These are phyloP conservation scores for Candida odintsovae DNA, from an alignment of 805 yeast species.

Conservation along the genomic window DNA sequence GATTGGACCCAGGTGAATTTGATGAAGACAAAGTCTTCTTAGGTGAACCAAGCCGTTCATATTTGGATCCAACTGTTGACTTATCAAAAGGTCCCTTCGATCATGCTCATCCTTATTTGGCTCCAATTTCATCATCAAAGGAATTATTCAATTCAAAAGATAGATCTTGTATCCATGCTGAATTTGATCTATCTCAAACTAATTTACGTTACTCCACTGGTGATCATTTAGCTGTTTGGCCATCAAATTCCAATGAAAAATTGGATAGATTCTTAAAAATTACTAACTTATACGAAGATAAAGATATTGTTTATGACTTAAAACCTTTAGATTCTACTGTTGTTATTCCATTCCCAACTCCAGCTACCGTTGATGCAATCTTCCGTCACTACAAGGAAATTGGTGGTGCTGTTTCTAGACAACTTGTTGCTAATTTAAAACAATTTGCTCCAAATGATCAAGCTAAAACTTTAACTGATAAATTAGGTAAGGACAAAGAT, in stretches of 20 bases:
- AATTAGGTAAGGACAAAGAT: slow-evolving; percentile 62
- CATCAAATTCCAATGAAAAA: slow-evolving; percentile 77
- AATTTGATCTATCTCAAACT: slow-evolving; percentile 72
- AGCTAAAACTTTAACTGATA: slow-evolving; percentile 32
- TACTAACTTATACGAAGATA: slow-evolving; percentile 51
- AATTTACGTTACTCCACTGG: slow-evolving; percentile 87
- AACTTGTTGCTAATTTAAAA: slow-evolving; percentile 63
- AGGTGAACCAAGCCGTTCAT: slow-evolving; percentile 68
- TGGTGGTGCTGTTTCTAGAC: slow-evolving; percentile 91
- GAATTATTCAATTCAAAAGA: slow-evolving; percentile 64
- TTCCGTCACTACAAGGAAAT: slow-evolving; percentile 86
- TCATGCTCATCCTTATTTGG: slow-evolving; percentile 75
- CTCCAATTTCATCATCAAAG: slow-evolving; percentile 51
- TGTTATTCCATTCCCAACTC: slow-evolving; percentile 59
- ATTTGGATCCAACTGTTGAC: slow-evolving; percentile 28
- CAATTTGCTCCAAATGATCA: slow-evolving; percentile 75
- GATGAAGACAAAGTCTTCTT: slow-evolving; percentile 44
- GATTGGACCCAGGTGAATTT: slow-evolving; percentile 31
- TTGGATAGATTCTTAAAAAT: slow-evolving; percentile 60
- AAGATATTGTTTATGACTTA: slow-evolving; percentile 54
- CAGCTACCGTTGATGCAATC: slow-evolving; percentile 85
- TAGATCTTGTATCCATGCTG: slow-evolving; percentile 87
- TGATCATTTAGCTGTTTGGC: slow-evolving; percentile 94
- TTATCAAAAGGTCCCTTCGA: slow-evolving; percentile 68
- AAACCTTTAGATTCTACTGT: slow-evolving; percentile 67